Percentiles rank a stretch among this genome's conserved stretches.
Evolutionary conservation across 768 basidiomycete genomes (phyloP).

Genomic region (Daedaleopsis sinensis): DNA sequence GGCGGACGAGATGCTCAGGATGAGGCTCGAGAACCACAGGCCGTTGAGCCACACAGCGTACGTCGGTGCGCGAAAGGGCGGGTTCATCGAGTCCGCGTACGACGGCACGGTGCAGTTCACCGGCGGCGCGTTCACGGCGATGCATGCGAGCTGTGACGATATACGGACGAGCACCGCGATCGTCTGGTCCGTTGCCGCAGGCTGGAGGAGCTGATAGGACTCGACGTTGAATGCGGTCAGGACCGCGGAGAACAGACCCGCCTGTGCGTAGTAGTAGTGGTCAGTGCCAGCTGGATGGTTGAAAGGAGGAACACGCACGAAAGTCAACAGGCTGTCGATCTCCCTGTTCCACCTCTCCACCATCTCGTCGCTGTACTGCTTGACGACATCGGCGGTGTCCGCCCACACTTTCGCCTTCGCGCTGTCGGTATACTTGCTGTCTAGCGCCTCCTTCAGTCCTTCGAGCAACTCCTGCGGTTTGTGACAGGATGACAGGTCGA

Average conservation of each 20-base stretch:
- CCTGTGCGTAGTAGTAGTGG: no score
- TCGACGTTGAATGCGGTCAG: slow-evolving; percentile 4
- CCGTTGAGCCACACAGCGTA: slow-evolving; percentile 10
- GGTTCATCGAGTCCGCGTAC: no score
- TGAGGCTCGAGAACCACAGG: slow-evolving; percentile 17
- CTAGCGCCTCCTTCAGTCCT: no score
- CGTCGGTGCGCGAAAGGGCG: background rate
- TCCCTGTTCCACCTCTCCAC: background rate
- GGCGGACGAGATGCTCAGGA: slow-evolving; percentile 10
- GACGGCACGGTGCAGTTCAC: background rate
- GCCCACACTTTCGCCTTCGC: no score
- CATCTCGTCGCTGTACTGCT: background rate
- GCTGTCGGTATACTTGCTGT: no score
- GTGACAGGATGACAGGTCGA: no score
- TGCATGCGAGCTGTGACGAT: background rate
- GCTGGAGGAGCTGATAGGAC: background rate
- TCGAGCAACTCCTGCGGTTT: no score
- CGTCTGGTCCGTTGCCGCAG: background rate
- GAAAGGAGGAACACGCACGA: no score
- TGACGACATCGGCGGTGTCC: background rate
- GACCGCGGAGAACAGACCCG: background rate
- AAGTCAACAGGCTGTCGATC: background rate
- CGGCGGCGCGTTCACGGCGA: background rate
- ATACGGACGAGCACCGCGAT: background rate
- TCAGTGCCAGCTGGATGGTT: no score